Percentiles rank a stretch among this genome's conserved stretches.
These are phyloP conservation scores for Pleurotus pulmonarius DNA, from an alignment of 768 basidiomycete species.

Conservation along the genomic window DNA sequence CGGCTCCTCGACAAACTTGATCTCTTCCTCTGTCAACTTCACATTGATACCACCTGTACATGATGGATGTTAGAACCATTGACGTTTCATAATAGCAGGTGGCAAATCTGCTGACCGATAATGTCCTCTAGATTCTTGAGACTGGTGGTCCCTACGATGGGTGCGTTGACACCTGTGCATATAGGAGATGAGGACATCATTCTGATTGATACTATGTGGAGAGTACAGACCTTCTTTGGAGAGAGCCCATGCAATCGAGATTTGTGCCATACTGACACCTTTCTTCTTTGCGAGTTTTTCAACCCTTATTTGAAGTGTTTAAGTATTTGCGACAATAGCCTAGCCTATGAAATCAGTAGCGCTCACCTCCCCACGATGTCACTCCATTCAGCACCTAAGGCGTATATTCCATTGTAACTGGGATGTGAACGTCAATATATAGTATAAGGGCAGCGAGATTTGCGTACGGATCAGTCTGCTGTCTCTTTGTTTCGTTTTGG, in stretches of 20 bases:
- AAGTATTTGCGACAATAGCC: conserved; percentile 1
- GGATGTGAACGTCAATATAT: too few relatives aligned
- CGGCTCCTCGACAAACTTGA: conserved; percentile 47
- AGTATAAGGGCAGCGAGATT: not conserved
- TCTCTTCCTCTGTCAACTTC: conserved; percentile 39
- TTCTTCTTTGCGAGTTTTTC: conserved; percentile 42
- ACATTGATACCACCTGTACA: conserved; percentile 36
- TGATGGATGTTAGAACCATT: not conserved
- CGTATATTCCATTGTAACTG: too few relatives aligned
- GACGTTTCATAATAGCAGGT: not conserved
- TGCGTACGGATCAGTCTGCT: conserved; percentile 13
- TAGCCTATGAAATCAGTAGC: conserved; percentile 11
- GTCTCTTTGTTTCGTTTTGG: conserved; percentile 21
- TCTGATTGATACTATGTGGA: too few relatives aligned
- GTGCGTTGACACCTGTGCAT: conserved; percentile 34
- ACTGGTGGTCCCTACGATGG: conserved; percentile 45
- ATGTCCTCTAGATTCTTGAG: conserved; percentile 43
- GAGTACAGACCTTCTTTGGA: conserved; percentile 26
- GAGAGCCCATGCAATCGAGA: conserved; percentile 39
- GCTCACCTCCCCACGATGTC: conserved; percentile 27
- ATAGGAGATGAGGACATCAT: too few relatives aligned
- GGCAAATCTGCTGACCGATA: conserved; percentile 23
- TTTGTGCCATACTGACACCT: conserved; percentile 42
- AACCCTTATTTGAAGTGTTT: conserved; percentile 22
- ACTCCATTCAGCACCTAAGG: not conserved